A percentile compares a stretch with the other conserved stretches of the same genome.
These are phyloP conservation scores for Diaporthe velutina DNA, from an alignment of 2,329 filamentous ascomycete genomes.

Conservation along the genomic window DNA sequence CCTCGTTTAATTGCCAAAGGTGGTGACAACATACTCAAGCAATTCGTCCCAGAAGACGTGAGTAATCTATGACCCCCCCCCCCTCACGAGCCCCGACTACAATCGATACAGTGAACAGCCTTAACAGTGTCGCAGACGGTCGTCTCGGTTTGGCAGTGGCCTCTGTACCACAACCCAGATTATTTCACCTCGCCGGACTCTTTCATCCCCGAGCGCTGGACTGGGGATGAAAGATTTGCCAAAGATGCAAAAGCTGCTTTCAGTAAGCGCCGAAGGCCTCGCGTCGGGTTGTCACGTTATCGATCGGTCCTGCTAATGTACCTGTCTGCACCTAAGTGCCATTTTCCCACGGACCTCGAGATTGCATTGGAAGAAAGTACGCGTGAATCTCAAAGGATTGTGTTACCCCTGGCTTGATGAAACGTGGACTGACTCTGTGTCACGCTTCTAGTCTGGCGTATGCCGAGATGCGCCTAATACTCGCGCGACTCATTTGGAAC, in stretches of 20 bases:
- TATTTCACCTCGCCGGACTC: slow-evolving; percentile 57
- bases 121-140: slow-evolving; percentile 49
- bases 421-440: slow-evolving; percentile 2
- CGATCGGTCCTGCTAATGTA: not conserved
- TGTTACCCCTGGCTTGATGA: not conserved
- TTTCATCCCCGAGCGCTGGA: slow-evolving; percentile 62
- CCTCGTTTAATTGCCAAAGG: slow-evolving; percentile 44
- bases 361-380: slow-evolving; percentile 63
- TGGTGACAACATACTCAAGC: slow-evolving; percentile 48
- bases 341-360: slow-evolving; percentile 59
- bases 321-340: slow-evolving; percentile 43
- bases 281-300: no score
- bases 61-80: no score
- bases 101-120: no score
- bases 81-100: no score
- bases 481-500: slow-evolving; percentile 59
- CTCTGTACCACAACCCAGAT: slow-evolving; percentile 54
- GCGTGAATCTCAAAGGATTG: slow-evolving; percentile 32
- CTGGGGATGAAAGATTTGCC: slow-evolving; percentile 50
- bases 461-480: slow-evolving; percentile 60
- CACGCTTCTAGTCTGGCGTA: slow-evolving; percentile 57
- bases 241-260: slow-evolving; percentile 53
- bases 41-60: slow-evolving; percentile 49
- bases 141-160: slow-evolving; percentile 57
- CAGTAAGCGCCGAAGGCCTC: slow-evolving; percentile 42